phyloP scores from a whole-genome alignment of 345 rosid genomes.

The Hibiscus trionum region DNA sequence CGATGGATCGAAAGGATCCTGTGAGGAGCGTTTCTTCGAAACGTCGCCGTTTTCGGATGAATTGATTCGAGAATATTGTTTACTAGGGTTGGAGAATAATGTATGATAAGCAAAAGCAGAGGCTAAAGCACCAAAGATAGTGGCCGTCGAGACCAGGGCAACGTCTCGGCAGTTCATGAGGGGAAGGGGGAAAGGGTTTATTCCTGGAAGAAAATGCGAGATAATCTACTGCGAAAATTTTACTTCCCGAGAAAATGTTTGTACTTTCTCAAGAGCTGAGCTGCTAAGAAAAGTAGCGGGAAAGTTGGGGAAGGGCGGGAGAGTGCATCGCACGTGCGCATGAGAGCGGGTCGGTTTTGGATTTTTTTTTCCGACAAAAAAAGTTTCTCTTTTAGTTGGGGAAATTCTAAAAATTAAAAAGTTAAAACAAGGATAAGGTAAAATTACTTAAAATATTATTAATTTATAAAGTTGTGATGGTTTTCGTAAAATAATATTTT shows the following conservation, averaged over 20 bases:
- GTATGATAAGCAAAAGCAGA: conserved; percentile 52
- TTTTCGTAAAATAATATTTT: too few species aligned
- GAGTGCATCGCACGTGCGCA: background rate
- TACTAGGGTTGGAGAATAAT: conserved; percentile 39
- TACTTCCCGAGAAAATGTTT: background rate
- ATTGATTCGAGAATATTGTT: conserved; percentile 13
- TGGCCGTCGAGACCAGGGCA: conserved; percentile 48
- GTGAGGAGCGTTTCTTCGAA: conserved; percentile 27
- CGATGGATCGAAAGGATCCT: conserved; percentile 62
- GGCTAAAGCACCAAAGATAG: conserved; percentile 55
- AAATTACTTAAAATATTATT: too few species aligned
- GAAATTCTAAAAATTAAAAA: too few species aligned
- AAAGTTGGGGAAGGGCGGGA: conserved; percentile 9
- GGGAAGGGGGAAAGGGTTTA: background rate
- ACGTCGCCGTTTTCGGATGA: conserved; percentile 27
- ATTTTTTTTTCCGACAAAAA: background rate
- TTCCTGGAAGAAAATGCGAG: background rate
- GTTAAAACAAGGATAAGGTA: too few species aligned
- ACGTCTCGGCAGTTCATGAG: conserved; percentile 61
- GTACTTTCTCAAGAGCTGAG: conserved; percentile 6
- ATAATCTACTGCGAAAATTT: conserved; percentile 1
- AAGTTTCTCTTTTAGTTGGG: background rate
- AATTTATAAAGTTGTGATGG: too few species aligned
- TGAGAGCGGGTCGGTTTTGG: background rate
- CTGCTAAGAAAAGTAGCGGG: conserved; percentile 23